These are phyloP conservation scores for Mentha longifolia DNA, from an alignment of 257 asterid species.

Conservation along the genomic window DNA sequence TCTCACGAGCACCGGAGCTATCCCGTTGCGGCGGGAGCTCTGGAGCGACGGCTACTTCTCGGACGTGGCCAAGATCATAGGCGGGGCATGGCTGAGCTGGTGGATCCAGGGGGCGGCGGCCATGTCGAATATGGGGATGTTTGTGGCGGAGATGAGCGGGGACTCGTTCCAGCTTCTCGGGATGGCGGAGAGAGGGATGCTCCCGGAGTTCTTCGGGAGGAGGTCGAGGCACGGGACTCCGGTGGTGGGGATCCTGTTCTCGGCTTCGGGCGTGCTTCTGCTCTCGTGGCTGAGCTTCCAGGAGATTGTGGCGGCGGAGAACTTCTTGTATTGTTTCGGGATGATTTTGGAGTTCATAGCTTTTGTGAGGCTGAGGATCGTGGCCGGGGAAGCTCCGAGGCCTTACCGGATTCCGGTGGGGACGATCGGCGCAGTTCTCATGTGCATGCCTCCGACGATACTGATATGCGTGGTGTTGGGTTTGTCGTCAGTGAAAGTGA, in stretches of 20 bases:
- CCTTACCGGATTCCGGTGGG: constrained; percentile 74
- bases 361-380: constrained; percentile 55
- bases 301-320: constrained; percentile 74
- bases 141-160: constrained; percentile 73
- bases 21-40: constrained; percentile 47
- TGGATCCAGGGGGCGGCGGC: constrained; percentile 80
- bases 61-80: constrained; percentile 53
- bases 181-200: constrained; percentile 82
- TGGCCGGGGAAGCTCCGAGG: constrained; percentile 50
- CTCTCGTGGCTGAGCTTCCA: constrained; percentile 74
- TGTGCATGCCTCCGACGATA: constrained; percentile 62
- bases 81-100: constrained; percentile 74
- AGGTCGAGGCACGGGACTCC: constrained; percentile 77
- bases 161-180: constrained; percentile 81
- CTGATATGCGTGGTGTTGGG: constrained; percentile 54
- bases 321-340: constrained; percentile 69
- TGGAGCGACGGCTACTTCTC: constrained; percentile 77
- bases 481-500: constrained; percentile 51
- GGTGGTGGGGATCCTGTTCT: constrained; percentile 57
- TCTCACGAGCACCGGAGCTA: constrained; percentile 60
- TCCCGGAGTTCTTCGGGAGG: constrained; percentile 58
- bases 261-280: constrained; percentile 67
- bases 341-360: constrained; percentile 68
- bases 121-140: constrained; percentile 73
- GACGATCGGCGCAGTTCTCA: constrained; percentile 49